Base-by-base conservation (phyloP, 768 basidiomycete species). In the Amanita polypyramis region DNA sequence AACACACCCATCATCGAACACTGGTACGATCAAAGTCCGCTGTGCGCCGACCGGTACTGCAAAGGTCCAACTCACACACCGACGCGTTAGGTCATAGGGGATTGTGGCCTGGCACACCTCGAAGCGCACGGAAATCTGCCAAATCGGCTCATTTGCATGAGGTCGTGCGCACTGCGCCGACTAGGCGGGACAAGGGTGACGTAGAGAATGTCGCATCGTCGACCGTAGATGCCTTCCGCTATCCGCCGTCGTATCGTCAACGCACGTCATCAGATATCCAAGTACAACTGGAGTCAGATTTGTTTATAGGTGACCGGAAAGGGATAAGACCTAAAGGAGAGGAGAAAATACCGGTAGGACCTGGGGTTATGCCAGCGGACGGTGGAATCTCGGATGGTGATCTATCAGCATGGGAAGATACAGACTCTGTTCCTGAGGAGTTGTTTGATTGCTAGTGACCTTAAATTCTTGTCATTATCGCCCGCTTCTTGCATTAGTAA, bases 121-220 rank as follows among this genome's bases (percentile, higher is more conserved):
- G 63, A 43, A 73, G 74, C 46, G 72, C 74, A 14, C 75, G 72
- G 52, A 70, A 70, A 32, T 80, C 79, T 74, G 82, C 82, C 17
- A 67, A 79, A 32, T 80, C 69, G 0, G 78, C 84, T 2, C 84
- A 86, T 65, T 54, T 85, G 39, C 84, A 86, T 52, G 79, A 82
- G 56, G 75, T 44, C 29, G 33, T 84, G 49, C 45, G 45, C 23
- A 14, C 46, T 40, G 11, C 27, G 19, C 17, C 36, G 25, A 21
- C 19, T 40, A 25, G 15, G 15, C 25, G 38, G n/a, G 10, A 12
- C 17, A 30, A 40, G 46, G 38, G 37, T 25, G 20, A 23, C 9
- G n/a, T 20, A 7, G 45, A 38, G 35, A 37, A 38, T n/a, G 36
- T 12, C 12, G 11, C 2, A 1, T 17, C 37, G 3, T 20, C 37